phyloP scores from a whole-genome alignment of 2,329 filamentous ascomycete species.

The Pseudocercospora fijiensis region DNA sequence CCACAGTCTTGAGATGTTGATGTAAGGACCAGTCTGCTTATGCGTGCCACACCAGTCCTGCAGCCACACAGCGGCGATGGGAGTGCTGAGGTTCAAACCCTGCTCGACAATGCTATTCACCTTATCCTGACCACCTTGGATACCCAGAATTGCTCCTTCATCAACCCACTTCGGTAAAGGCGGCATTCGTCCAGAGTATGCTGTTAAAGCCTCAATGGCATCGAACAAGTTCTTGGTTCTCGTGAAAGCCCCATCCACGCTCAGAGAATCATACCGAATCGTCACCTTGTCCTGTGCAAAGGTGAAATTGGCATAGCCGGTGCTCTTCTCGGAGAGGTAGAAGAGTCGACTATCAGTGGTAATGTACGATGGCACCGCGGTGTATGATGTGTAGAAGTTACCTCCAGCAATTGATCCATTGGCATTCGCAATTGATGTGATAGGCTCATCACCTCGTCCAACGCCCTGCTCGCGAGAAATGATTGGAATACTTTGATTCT shows the following conservation, averaged over 20 bases:
- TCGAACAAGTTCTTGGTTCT: constrained; percentile 33
- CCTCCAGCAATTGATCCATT: constrained; percentile 35
- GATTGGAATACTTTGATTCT: constrained; percentile 33
- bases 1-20: constrained; percentile 41
- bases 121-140: constrained; percentile 41
- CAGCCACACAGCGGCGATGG: constrained; percentile 41
- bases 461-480: constrained; percentile 36
- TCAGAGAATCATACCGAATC: constrained; percentile 30
- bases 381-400: constrained; percentile 39
- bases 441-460: constrained; percentile 33
- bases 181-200: constrained; percentile 40
- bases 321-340: constrained; percentile 35
- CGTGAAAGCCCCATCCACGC: constrained; percentile 29
- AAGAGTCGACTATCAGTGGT: constrained; percentile 37
- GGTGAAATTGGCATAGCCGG: constrained; percentile 38
- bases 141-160: constrained; percentile 40
- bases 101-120: constrained; percentile 39
- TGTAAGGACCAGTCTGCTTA: constrained; percentile 37
- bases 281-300: constrained; percentile 31
- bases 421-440: constrained; percentile 30
- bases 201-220: constrained; percentile 38
- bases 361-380: constrained; percentile 38
- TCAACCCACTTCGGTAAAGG: constrained; percentile 36
- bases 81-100: constrained; percentile 35
- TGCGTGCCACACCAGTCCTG: constrained; percentile 43